These are phyloP conservation scores for Umbelopsis isabellina DNA, from an alignment of 192 early-diverging fungal genomes.

Conservation along the genomic window DNA sequence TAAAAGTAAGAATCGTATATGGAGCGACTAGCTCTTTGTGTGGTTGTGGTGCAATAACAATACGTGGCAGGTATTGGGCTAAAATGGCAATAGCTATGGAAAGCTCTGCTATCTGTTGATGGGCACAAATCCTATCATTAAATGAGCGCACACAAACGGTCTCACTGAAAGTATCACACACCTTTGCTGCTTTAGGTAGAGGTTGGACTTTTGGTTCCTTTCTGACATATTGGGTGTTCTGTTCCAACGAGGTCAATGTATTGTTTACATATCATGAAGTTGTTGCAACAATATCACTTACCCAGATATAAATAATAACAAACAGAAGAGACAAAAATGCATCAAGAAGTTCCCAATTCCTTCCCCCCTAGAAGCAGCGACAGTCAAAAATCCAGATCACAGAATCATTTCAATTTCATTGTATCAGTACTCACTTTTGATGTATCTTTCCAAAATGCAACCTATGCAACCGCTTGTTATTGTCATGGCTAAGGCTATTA, in stretches of 20 bases:
- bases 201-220: constrained; percentile 32
- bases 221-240: constrained; percentile 54
- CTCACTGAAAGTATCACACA: background rate
- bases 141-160: background rate
- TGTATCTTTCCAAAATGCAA: constrained; percentile 25
- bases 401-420: background rate
- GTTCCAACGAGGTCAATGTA: background rate
- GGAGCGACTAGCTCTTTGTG: constrained; percentile 45
- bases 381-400: background rate
- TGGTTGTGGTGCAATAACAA: constrained; percentile 61
- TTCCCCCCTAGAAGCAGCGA: constrained; percentile 29
- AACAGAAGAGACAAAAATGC: constrained; percentile 51
- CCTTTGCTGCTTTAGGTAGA: constrained; percentile 43
- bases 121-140: background rate
- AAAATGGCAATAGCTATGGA: constrained; percentile 51
- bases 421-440: constrained; percentile 8
- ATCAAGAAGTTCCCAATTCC: constrained; percentile 66
- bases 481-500: background rate
- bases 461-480: background rate
- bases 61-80: constrained; percentile 63
- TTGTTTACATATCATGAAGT: background rate
- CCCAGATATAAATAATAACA: constrained; percentile 49
- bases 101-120: constrained; percentile 46
- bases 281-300: background rate
- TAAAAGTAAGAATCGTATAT: constrained; percentile 59